Percentiles rank a stretch among this genome's conserved stretches.
phyloP scores from a whole-genome alignment of 208 protist genomes.

The Trypanosoma lewisi region DNA sequence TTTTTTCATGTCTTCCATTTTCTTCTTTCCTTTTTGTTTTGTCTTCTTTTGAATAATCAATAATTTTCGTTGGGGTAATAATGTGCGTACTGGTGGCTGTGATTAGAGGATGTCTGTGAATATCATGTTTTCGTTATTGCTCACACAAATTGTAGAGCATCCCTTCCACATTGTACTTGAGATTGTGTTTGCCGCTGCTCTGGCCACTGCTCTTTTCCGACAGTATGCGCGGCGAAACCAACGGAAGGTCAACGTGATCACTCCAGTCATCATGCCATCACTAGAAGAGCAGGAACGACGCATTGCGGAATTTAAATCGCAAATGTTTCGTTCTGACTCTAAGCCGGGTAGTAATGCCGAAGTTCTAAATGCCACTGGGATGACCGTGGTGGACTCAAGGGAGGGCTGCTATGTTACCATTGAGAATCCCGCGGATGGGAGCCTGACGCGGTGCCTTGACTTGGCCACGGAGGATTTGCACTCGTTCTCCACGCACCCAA shows the following conservation, averaged over 20 bases:
- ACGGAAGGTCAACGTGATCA: slow-evolving; percentile 5
- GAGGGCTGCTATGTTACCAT: slow-evolving; percentile 62
- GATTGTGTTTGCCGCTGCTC: slow-evolving; percentile 47
- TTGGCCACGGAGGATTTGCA: slow-evolving; percentile 93
- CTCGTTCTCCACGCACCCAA: slow-evolving; percentile 85
- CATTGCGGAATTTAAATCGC: slow-evolving; percentile 62
- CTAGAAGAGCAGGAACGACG: slow-evolving; percentile 79
- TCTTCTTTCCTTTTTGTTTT: too few species aligned
- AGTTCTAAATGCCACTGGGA: slow-evolving; percentile 37
- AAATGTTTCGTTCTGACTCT: slow-evolving; percentile 48
- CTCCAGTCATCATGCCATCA: slow-evolving; percentile 47
- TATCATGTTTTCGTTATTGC: slow-evolving; percentile 7
- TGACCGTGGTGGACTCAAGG: slow-evolving; percentile 49
- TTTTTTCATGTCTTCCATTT: too few species aligned
- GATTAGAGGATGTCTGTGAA: neutral
- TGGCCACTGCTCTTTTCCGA: slow-evolving; percentile 45
- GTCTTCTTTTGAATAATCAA: too few species aligned
- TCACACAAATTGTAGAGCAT: slow-evolving; percentile 45
- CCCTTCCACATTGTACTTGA: slow-evolving; percentile 71
- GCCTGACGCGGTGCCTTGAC: slow-evolving; percentile 75
- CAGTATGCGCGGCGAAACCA: slow-evolving; percentile 13
- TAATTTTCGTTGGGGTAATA: too few species aligned
- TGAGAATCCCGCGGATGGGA: slow-evolving; percentile 18
- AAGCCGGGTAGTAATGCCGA: slow-evolving; percentile 41
- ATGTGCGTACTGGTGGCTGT: too few species aligned